These are phyloP conservation scores for Syzygium jambos DNA, from an alignment of 345 rosid genomes.

Conservation along the genomic window DNA sequence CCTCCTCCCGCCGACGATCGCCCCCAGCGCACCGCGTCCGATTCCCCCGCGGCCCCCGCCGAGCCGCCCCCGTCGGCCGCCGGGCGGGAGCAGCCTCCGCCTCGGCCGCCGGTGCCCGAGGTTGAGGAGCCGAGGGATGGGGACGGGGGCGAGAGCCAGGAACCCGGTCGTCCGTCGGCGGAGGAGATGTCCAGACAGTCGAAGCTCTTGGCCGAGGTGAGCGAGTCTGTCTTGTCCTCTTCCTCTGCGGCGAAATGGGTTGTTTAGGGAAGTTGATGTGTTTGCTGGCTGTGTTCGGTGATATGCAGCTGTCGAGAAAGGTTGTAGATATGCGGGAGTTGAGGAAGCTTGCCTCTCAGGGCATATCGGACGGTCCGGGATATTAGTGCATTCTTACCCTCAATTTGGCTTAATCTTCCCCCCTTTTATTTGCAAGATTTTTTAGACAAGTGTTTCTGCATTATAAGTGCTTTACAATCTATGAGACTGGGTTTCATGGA, in stretches of 20 bases:
- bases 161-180: constrained; percentile 22
- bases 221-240: background rate
- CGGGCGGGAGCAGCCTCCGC: constrained; percentile 6
- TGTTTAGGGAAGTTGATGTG: background rate
- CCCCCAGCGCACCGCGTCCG: constrained; percentile 14
- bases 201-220: constrained; percentile 75
- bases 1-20: constrained; percentile 30
- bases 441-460: background rate
- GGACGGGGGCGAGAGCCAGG: constrained; percentile 14
- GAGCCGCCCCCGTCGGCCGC: constrained; percentile 28
- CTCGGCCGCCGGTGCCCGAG: constrained; percentile 28
- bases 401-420: background rate
- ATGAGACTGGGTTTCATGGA: background rate
- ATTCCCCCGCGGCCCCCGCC: constrained; percentile 16
- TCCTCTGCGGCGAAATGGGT: background rate
- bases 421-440: background rate
- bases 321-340: constrained; percentile 67
- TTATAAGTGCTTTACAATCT: background rate
- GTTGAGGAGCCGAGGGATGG: constrained; percentile 14
- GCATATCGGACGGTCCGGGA: constrained; percentile 80
- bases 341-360: constrained; percentile 75
- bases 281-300: background rate
- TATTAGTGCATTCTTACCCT: constrained; percentile 24
- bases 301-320: constrained; percentile 64
- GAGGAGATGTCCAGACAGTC: constrained; percentile 76